Conservation (phyloP, 768 basidiomycete genomes). For the Cubamyces lactineus region DNA sequence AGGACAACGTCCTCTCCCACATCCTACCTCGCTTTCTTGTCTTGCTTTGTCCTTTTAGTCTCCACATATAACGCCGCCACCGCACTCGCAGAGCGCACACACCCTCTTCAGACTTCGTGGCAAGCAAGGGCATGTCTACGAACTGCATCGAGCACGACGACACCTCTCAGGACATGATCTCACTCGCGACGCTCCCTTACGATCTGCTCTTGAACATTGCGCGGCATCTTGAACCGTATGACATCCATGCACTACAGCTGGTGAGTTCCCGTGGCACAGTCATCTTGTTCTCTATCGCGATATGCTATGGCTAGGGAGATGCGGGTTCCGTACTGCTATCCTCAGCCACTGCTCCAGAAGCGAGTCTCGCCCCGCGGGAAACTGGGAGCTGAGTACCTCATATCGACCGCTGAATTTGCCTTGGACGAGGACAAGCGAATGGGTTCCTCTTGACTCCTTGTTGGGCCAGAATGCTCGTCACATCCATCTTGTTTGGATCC, state of each 20-base stretch:
- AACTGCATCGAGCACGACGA: conserved; percentile 14
- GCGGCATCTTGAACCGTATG: conserved; percentile 59
- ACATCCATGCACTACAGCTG: conserved; percentile 62
- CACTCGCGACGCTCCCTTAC: conserved; percentile 58
- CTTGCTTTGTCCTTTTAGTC: conserved; percentile 5
- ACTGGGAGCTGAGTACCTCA: too few species aligned
- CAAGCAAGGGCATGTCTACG: conserved; percentile 16
- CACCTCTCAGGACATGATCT: conserved; percentile 32
- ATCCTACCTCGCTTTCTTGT: conserved; percentile 1
- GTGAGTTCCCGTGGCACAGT: conserved; percentile 44
- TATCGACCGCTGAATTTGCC: too few species aligned
- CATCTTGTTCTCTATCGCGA: background rate
- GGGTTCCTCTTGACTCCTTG: too few species aligned
- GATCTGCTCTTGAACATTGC: conserved; percentile 73
- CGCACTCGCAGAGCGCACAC: background rate
- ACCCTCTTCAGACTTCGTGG: background rate
- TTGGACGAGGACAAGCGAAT: too few species aligned
- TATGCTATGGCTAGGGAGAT: background rate
- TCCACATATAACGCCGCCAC: background rate
- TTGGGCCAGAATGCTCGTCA: too few species aligned
- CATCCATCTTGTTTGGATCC: too few species aligned
- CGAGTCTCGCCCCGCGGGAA: too few species aligned
- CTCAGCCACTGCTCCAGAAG: background rate
- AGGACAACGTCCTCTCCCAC: conserved; percentile 12
- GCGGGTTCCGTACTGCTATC: background rate